Percentiles rank a stretch among this genome's conserved stretches.
These are phyloP conservation scores for Strobilomyces dryophilus DNA, from an alignment of 768 basidiomycete species.

Conservation along the genomic window DNA sequence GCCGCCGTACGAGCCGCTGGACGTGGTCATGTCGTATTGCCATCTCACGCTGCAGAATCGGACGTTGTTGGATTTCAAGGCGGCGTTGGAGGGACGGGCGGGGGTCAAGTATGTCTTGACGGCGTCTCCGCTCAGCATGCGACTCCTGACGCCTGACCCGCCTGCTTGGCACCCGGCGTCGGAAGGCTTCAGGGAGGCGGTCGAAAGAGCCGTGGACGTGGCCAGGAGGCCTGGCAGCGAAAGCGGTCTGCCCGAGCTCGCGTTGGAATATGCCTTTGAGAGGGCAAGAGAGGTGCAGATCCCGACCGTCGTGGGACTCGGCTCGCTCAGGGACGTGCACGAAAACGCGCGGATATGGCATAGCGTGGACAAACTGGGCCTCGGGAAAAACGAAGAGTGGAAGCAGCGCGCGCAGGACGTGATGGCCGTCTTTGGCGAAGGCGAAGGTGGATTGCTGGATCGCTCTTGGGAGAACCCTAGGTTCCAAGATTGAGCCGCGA, in stretches of 20 bases:
- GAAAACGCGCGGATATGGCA: slow-evolving; percentile 67
- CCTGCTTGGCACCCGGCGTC: slow-evolving; percentile 82
- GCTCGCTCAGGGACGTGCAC: slow-evolving; percentile 70
- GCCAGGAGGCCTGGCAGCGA: slow-evolving; percentile 38
- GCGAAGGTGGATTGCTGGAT: slow-evolving; percentile 45
- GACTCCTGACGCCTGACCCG: slow-evolving; percentile 55
- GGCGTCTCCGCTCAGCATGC: slow-evolving; percentile 86
- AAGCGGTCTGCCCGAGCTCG: slow-evolving; percentile 51
- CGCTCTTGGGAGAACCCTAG: slow-evolving; percentile 71
- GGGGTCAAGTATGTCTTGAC: slow-evolving; percentile 63
- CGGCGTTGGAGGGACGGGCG: slow-evolving; percentile 57
- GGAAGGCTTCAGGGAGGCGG: slow-evolving; percentile 40
- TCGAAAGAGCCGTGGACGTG: slow-evolving; percentile 32
- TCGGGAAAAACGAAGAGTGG: slow-evolving; percentile 35
- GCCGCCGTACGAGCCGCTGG: slow-evolving; percentile 65
- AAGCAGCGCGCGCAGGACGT: slow-evolving; percentile 40
- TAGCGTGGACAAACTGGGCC: slow-evolving; percentile 42
- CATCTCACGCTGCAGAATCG: slow-evolving; percentile 76
- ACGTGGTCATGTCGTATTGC: slow-evolving; percentile 76
- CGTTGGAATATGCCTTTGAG: slow-evolving; percentile 67
- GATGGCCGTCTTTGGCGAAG: slow-evolving; percentile 40
- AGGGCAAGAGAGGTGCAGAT: slow-evolving; percentile 41
- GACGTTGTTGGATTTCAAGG: slow-evolving; percentile 52
- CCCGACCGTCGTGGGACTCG: slow-evolving; percentile 72
- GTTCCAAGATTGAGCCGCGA: slow-evolving; percentile 8